Evolutionary conservation across 345 rosid species (phyloP), one percentile per base, ranked within the genome.

Genomic region (Populus nigra): DNA sequence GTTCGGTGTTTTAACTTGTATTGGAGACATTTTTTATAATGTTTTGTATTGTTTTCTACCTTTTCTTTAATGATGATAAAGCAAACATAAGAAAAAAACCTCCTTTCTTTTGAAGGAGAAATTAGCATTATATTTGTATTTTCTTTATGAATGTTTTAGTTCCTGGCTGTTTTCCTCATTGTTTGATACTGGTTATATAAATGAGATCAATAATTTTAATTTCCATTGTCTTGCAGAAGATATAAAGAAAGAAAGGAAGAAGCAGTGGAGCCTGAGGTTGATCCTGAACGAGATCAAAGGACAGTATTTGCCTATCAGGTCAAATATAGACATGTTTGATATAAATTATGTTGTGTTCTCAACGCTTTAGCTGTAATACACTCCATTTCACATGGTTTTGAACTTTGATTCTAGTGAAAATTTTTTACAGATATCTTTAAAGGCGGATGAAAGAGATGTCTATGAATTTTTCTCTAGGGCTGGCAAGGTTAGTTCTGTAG

Each of bases 231-330:
- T 78, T 84, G 84, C 88, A 96, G 99, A 84, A 86, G 92, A 79
- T 86, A 84, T 59, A 95, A 87, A 82, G 94, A 94, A 62, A 93
- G 89, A 78, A 96, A 90, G 81, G 97, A 93, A 81, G 93, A 92
- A 50, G 88, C 8, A 65, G 84, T 81, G 38, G 98, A 93, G 83
- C 93, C 97, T 70, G 98, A 92, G 86, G 97, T 85, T 83, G 99
- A 96, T 90, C 98, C 99, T 77, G 99, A 96, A 80, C 88, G 98
- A 61, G 99, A 96, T 83, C 99, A 96, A 88, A 92, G 99, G 85
- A 96, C 99, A 45, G 99, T 96, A 38, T 93, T 96, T 88, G 97
- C 97, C 29, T 96, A 93, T 88, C 99, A 96, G 95, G 99, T 96
- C 10, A 73, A 81, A 2, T 65, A 15, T 1, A 22, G 39, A 69